Evolutionary conservation across 768 basidiomycete species (phyloP), one percentile per base, ranked within the genome.

Genomic region (Brasilioporus rufonigricans): DNA sequence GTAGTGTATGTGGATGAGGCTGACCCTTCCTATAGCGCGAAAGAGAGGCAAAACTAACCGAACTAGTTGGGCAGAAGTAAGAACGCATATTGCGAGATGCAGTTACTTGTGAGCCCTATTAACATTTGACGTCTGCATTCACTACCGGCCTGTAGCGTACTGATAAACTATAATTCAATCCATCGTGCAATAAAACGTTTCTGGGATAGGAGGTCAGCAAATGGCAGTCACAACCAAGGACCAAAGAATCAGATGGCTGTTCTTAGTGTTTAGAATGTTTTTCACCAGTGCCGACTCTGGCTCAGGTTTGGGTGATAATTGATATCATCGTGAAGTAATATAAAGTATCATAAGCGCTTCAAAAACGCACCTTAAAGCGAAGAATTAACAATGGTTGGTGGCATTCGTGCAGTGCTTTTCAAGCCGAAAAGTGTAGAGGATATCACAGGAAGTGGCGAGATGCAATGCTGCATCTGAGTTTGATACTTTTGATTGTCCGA

Each of bases 41-140:
- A 67, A 74, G 86, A 43, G 78, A 77, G 52, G 76, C 75, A 5
- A 83, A 77, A 65, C 60, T 84, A 19, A 68, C 60, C 3, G 67
- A 78, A 56, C 65, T 85, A 39, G 26, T 41, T 7, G 47, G 61
- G 29, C 53, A 55, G 23, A 56, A 55, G 46, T 57, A 65, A 36
- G 13, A 18, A 31, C 26, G 14, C 2, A 10, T 32, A 31, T 8
- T 18, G 29, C 11, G 29, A 40, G 31, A 7, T 5, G 5, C 11
- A 14, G 16, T 26, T 23, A 27, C 11, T 5, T 24, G 14, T 2
- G 7, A 18, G 3, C n/a, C 5, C 27, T 9, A 38, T 19, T n/a
- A 14, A 33, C 3, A 2, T 3, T 40, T 40, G 12, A 23, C 26
- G 23, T 39, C 16, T n/a, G 4, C 18, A 23, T 33, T 7, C 5